Conservation (phyloP, 345 rosid genomes). For the Psidium friedrichsthalianum region DNA sequence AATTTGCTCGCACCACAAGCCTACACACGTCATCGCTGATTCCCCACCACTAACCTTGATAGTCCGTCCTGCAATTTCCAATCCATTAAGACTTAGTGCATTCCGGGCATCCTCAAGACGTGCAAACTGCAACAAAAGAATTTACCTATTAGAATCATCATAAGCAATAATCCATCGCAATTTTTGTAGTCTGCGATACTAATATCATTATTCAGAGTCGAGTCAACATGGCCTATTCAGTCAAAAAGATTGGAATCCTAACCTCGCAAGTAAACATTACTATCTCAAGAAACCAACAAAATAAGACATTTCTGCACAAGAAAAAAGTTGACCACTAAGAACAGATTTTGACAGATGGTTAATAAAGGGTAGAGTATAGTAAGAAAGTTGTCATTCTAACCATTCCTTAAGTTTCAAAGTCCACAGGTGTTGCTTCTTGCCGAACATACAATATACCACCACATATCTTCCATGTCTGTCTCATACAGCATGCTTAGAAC, state of each 20-base stretch:
- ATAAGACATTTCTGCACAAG: not conserved
- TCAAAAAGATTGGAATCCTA: not conserved
- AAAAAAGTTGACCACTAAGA: not conserved
- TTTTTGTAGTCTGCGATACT: not conserved
- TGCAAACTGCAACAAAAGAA: conserved; percentile 40
- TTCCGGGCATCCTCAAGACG: conserved; percentile 94
- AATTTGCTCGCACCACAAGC: not conserved
- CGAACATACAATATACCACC: not conserved
- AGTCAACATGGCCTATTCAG: not conserved
- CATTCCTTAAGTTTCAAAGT: not conserved
- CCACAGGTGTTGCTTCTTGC: not conserved
- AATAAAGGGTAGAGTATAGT: not conserved
- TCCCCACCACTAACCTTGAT: conserved; percentile 49
- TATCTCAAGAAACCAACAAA: not conserved
- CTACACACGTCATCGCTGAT: not conserved
- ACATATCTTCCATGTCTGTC: not conserved
- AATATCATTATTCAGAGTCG: not conserved
- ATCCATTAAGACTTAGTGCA: conserved; percentile 81
- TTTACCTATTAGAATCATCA: not conserved
- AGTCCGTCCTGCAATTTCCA: conserved; percentile 82
- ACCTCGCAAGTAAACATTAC: not conserved
- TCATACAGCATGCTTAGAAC: not conserved
- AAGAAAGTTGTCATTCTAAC: not conserved
- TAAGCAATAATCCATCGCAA: not conserved
- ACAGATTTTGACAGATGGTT: not conserved